Conservation (phyloP, 306 rosid genomes). For the Luffa acutangula region DNA sequence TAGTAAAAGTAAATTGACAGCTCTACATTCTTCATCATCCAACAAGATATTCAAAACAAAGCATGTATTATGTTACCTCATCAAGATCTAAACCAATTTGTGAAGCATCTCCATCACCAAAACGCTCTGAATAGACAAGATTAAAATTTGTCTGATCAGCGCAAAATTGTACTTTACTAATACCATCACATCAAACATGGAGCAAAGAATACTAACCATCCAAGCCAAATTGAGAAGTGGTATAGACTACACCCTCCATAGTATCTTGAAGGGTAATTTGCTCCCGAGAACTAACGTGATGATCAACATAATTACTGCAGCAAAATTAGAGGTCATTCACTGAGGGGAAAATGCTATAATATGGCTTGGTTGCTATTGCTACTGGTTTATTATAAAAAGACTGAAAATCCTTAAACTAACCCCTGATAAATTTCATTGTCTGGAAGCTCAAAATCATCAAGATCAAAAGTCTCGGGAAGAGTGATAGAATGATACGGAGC, state of each 20-base stretch:
- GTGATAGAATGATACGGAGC: constrained; percentile 99
- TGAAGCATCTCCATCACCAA: constrained; percentile 98
- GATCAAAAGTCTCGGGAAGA: constrained; percentile 98
- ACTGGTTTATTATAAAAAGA: not conserved
- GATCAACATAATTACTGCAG: constrained; percentile 92
- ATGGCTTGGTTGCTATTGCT: constrained; percentile 12
- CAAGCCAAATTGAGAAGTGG: constrained; percentile 93
- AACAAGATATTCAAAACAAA: not conserved
- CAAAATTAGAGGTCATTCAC: constrained; percentile 24
- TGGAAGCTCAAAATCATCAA: constrained; percentile 98
- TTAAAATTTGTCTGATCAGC: constrained; percentile 10
- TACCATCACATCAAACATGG: not conserved
- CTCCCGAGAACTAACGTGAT: constrained; percentile 85
- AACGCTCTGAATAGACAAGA: constrained; percentile 61
- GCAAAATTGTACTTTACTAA: constrained; percentile 4
- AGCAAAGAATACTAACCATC: constrained; percentile 56
- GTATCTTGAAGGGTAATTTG: constrained; percentile 97
- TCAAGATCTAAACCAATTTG: constrained; percentile 97
- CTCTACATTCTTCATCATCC: not conserved
- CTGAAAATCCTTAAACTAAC: constrained; percentile 40
- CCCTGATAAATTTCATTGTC: constrained; percentile 87
- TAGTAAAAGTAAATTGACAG: not conserved
- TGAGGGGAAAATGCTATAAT: not conserved
- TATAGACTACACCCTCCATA: constrained; percentile 87
- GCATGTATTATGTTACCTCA: constrained; percentile 42